These are phyloP conservation scores for Eimeria acervulina DNA, from an alignment of 169 alveolate species.

Conservation along the genomic window DNA sequence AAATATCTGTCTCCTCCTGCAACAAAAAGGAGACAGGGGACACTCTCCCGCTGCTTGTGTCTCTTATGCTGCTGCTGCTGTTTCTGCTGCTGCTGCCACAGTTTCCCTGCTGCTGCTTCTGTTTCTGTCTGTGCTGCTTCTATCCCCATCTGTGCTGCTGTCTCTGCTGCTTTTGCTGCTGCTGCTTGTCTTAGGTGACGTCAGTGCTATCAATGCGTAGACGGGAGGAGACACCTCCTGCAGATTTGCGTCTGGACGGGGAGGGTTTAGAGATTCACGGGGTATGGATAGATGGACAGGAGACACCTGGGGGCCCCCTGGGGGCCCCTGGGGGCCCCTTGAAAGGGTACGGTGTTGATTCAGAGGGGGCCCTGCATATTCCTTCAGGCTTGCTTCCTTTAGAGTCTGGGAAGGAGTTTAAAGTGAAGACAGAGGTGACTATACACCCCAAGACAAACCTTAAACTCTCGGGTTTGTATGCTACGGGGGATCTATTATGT, in stretches of 20 bases:
- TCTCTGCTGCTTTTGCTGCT: too few species aligned
- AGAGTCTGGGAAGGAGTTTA: conserved; percentile 70
- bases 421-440: conserved; percentile 83
- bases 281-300: conserved; percentile 89
- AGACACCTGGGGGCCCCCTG: conserved; percentile 66
- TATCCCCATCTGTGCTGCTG: not conserved
- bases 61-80: not conserved
- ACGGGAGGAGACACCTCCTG: conserved; percentile 83
- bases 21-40: too few species aligned
- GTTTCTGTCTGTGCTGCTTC: not conserved
- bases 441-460: conserved; percentile 83
- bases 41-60: not conserved
- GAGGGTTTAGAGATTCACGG: conserved; percentile 90
- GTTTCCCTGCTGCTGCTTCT: not conserved
- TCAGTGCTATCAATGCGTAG: not conserved
- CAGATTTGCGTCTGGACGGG: conserved; percentile 93
- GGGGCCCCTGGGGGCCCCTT: conserved; percentile 67
- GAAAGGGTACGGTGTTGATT: not conserved
- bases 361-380: conserved; percentile 77
- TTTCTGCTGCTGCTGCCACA: not conserved
- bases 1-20: too few species aligned
- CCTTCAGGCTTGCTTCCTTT: conserved; percentile 77
- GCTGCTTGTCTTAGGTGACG: not conserved
- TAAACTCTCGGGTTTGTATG: conserved; percentile 86
- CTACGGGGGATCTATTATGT: conserved; percentile 90